phyloP scores from a whole-genome alignment of 2,329 filamentous ascomycete species.

The Claviceps sp. region DNA sequence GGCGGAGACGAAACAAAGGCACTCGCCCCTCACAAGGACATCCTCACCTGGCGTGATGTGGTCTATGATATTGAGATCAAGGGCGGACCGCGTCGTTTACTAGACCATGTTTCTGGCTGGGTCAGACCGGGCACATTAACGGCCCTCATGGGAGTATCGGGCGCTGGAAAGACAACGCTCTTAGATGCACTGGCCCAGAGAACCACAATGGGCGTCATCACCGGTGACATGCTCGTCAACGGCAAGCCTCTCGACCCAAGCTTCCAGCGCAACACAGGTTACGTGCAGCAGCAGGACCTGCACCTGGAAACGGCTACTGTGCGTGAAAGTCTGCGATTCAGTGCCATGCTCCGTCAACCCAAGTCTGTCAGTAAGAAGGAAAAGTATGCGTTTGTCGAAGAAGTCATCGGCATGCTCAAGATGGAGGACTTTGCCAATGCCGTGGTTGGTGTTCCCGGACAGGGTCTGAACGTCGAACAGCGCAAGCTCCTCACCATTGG shows the following conservation, averaged over 20 bases:
- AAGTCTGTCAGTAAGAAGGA: conserved; percentile 37
- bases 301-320: conserved; percentile 43
- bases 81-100: conserved; percentile 51
- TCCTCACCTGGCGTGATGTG: conserved; percentile 71
- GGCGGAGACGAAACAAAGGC: conserved; percentile 9
- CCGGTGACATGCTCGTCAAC: conserved; percentile 53
- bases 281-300: conserved; percentile 54
- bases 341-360: conserved; percentile 44
- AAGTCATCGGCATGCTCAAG: conserved; percentile 51
- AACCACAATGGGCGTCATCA: conserved; percentile 47
- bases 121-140: conserved; percentile 82
- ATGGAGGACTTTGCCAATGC: conserved; percentile 56
- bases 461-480: conserved; percentile 48
- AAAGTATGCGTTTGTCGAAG: conserved; percentile 48
- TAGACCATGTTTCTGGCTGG: conserved; percentile 76
- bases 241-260: conserved; percentile 40
- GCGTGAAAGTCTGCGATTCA: conserved; percentile 40
- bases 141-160: conserved; percentile 55
- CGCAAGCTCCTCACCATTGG: conserved; percentile 49
- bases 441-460: conserved; percentile 48
- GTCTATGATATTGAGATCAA: conserved; percentile 64
- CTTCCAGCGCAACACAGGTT: conserved; percentile 53
- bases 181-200: conserved; percentile 32
- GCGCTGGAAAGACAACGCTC: conserved; percentile 30
- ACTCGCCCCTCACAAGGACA: conserved; percentile 32